Conservation (phyloP, 192 early-diverging fungal genomes). For the Paraglomus occultum region DNA sequence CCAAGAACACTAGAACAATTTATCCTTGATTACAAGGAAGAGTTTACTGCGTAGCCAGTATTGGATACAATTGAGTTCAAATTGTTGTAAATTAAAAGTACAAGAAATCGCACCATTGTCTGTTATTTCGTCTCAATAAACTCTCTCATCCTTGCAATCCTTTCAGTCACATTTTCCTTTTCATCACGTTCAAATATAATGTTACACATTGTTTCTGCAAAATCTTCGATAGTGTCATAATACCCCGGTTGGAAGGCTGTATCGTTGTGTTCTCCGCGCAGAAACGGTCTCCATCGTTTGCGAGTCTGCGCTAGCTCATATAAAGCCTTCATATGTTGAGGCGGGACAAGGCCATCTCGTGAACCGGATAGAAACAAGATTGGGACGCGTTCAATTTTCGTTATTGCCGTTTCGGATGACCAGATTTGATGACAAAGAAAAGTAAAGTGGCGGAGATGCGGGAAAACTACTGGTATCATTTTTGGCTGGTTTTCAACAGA, state of each 20-base stretch:
- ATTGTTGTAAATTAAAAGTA: too few relatives aligned
- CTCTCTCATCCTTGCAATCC: too few relatives aligned
- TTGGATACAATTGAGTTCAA: too few relatives aligned
- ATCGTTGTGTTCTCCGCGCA: slow-evolving; percentile 89
- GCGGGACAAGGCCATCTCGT: slow-evolving; percentile 86
- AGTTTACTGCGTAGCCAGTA: neutral
- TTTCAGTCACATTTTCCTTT: too few relatives aligned
- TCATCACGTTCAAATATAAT: too few relatives aligned
- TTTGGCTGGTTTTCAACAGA: slow-evolving; percentile 56
- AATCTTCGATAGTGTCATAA: slow-evolving; percentile 69
- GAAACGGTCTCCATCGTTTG: slow-evolving; percentile 64
- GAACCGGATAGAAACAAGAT: slow-evolving; percentile 80
- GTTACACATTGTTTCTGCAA: slow-evolving; percentile 34
- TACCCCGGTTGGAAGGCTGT: slow-evolving; percentile 84
- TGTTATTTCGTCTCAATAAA: too few relatives aligned
- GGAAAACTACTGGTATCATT: slow-evolving; percentile 84
- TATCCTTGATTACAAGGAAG: slow-evolving; percentile 13
- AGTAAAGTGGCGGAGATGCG: slow-evolving; percentile 64
- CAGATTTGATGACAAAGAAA: slow-evolving; percentile 90
- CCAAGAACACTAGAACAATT: slow-evolving; percentile 18
- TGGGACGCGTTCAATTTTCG: slow-evolving; percentile 62
- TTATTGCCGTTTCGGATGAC: slow-evolving; percentile 74
- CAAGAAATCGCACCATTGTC: too few relatives aligned
- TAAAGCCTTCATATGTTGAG: slow-evolving; percentile 80
- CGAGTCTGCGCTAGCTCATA: slow-evolving; percentile 58